Conservation (phyloP, 345 rosid species). For the Moricandia arvensis region DNA sequence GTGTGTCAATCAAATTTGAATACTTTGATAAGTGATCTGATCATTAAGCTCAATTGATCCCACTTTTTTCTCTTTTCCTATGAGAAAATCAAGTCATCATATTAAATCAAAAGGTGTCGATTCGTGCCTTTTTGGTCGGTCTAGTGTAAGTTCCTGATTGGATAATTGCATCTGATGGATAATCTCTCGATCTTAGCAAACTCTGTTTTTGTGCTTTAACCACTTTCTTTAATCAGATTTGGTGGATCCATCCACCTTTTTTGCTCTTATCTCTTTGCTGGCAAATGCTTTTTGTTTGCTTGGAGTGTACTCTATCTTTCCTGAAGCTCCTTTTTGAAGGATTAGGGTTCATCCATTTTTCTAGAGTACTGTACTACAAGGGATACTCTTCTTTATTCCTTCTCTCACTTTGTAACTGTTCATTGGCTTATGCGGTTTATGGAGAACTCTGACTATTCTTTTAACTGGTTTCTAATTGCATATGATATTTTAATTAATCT, state of each 20-base stretch:
- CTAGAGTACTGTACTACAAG: no score
- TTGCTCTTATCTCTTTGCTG: constrained; percentile 12
- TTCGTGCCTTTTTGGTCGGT: constrained; percentile 4
- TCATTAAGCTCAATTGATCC: background rate
- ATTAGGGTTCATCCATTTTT: constrained; percentile 40
- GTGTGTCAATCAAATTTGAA: background rate
- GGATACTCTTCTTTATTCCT: background rate
- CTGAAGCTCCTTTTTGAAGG: constrained; percentile 2
- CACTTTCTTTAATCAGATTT: constrained; percentile 11
- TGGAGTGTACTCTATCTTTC: constrained; percentile 24
- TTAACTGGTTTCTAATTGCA: constrained; percentile 29
- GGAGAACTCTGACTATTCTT: constrained; percentile 3
- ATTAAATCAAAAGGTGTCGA: background rate
- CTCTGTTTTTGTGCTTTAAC: background rate
- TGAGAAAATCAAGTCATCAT: background rate
- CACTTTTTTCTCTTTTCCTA: background rate
- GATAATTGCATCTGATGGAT: constrained; percentile 14
- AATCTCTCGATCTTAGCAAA: constrained; percentile 1
- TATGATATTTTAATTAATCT: constrained; percentile 6
- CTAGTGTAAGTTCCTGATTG: constrained; percentile 20
- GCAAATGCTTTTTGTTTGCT: constrained; percentile 23
- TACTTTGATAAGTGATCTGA: background rate
- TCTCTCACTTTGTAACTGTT: background rate
- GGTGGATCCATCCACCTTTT: constrained; percentile 28
- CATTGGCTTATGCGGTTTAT: constrained; percentile 26